Percentiles rank a stretch among this genome's conserved stretches.
Evolutionary conservation across 1,284 basidiomycete species (phyloP).

Genomic region (Tausonia pullulans): DNA sequence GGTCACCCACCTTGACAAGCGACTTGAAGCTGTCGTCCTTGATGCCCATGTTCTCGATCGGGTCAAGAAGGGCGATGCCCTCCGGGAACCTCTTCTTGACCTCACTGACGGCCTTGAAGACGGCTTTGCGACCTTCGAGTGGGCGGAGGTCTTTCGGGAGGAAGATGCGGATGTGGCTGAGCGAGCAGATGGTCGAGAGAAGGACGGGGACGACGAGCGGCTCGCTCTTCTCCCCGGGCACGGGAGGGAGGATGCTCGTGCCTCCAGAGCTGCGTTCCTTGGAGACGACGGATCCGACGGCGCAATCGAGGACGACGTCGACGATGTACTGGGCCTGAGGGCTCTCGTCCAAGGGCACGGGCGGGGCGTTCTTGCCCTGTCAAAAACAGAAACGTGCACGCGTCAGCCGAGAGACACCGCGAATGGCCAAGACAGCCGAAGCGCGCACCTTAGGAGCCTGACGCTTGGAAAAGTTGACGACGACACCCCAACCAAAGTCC

Average conservation of each 20-base stretch:
- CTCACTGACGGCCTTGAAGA: conserved; percentile 81
- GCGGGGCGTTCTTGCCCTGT: conserved; percentile 16
- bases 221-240: conserved; percentile 56
- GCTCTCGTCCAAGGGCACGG: conserved; percentile 55
- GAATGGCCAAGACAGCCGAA: background rate
- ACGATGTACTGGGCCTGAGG: conserved; percentile 87
- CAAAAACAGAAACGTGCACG: background rate
- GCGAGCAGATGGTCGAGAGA: conserved; percentile 71
- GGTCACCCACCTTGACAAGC: conserved; percentile 54
- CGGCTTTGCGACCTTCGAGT: conserved; percentile 62
- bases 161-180: conserved; percentile 78
- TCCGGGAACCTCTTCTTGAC: conserved; percentile 81
- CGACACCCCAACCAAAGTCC: conserved; percentile 93
- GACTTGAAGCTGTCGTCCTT: conserved; percentile 85
- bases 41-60: conserved; percentile 91
- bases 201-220: conserved; percentile 83
- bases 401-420: background rate
- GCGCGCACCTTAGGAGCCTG: conserved; percentile 52
- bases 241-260: conserved; percentile 54
- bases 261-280: conserved; percentile 56
- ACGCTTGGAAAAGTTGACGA: conserved; percentile 86
- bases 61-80: conserved; percentile 79
- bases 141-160: conserved; percentile 81
- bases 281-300: conserved; percentile 50
- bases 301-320: conserved; percentile 82